Base-by-base conservation (phyloP, 2,329 filamentous ascomycete genomes). In the Pezicula carpinea region DNA sequence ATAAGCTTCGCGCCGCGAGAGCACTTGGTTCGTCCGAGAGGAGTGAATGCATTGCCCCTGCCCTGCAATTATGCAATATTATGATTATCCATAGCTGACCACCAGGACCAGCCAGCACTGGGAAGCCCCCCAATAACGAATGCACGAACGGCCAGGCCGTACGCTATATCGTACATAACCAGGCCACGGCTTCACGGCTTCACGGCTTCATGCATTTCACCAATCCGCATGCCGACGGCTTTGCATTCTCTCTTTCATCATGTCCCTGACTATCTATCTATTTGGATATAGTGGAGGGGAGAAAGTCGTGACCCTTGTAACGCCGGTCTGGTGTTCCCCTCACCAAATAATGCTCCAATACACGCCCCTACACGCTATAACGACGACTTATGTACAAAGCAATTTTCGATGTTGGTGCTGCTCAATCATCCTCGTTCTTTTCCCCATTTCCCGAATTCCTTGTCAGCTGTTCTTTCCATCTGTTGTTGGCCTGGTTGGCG, bases 401-500 rank as follows among this genome's bases (percentile, higher is more conserved):
- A 17, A n/a, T 32, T 23, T 6, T 19, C 33, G 23, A 39, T 14
- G 18, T 11, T 1, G 26, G 26, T 40, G 19, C n/a, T 15, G 26
- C 14, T 53, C 42, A 54, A 22, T 62, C 59, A 40, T 61, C 59
- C 32, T 55, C 41, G 7, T 29, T 43, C 18, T 68, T 63, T 40
- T 69, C 65, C 40, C 70, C 64, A 55, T 74, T 71, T 10, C 34
- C 29, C 3, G 35, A 21, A 61, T 62, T 60, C 31, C 57, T 55
- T 6, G 49, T 34, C 4, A 65, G 53, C 44, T 63, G 61, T 39
- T 63, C 60, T 50, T 68, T 67, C 62, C 77, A 76, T 59, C 77
- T 73, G 55, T 80, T 79, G 66, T 87, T 93, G 52, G 86, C 89
- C 51, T 80, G 70, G 35, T 85, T 77, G 51, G 72, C 75, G 68